Evolutionary conservation across 306 rosid species (phyloP), one percentile per base, ranked within the genome.

Genomic region (Dalbergia cochinchinensis): DNA sequence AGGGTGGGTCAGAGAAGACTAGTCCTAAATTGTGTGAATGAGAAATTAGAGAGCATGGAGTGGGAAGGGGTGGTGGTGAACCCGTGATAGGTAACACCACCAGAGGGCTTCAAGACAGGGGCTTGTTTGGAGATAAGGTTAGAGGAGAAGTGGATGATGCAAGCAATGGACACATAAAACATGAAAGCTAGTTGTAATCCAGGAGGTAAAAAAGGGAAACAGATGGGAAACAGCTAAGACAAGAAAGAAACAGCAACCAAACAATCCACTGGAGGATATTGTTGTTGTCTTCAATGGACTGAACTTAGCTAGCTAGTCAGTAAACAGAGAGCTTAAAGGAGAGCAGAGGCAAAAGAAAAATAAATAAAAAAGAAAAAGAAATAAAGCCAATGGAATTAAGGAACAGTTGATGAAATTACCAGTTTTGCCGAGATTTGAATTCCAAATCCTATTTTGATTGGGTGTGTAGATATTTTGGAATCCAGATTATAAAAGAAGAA

Each of bases 351-450:
- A 18, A 61, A 11, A 20, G 5, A 12, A 11, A 47, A 3, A 12
- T 10, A 47, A 47, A 0, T 3, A 11, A 47, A 10, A 61, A 10
- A 19, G 34, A 20, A n/a, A 20, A 53, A 41, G n/a, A 11, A 76
- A 50, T 69, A 69, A 68, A 48, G 60, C 61, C 45, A 58, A 9
- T 66, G 41, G 73, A 80, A 63, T 62, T 69, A 60, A 53, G 66
- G 5, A 74, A 19, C 76, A 66, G 63, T 59, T 83, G n/a, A 50
- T 73, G 60, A 51, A 73, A 78, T 75, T 85, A 85, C 83, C 91
- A 54, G 76, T 33, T 69, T 42, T n/a, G 55, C 19, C 70, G 61
- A 69, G 54, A 78, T 61, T 78, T 78, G 82, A 71, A 70, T 79
- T 61, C 83, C 69, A 65, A 35, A 41, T 66, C 69, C 71, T 58